Base-by-base conservation (phyloP, 2,329 filamentous ascomycete genomes). In the Calonectria hongkongensis region DNA sequence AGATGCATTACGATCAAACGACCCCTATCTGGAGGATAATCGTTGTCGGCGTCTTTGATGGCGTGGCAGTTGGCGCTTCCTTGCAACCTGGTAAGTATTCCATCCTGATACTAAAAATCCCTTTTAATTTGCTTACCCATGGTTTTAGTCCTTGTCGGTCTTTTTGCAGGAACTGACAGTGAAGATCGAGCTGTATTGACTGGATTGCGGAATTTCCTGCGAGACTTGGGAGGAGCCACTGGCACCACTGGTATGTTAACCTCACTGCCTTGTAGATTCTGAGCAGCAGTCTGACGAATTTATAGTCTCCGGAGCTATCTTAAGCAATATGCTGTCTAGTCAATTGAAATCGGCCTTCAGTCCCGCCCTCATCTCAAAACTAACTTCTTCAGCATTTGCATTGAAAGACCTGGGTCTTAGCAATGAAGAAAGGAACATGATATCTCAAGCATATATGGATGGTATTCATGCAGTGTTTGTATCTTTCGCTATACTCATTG, bases 51-150 rank as follows among this genome's bases (percentile, higher is more conserved):
- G 12, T 58, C 4, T 12, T 58, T 39, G 51, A 58, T 21, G 51
- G 51, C n/a, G n/a, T 58, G 4, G 51, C 30, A 5, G 51, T 58
- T 16, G 51, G 51, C 4, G n/a, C 30, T 58, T 39, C 33, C 30
- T 25, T 58, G 51, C 51, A 58, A 36, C 51, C 51, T 3, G 21
- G 51, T 58, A 58, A 36, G 18, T 21, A 4, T 21, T 12, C 16
- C 3, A 7, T 12, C 2, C 3, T 4, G 9, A 2, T 13, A 10
- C 1, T 1, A 56, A 1, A 18, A 28, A 21, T 25, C 3, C 5
- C 10, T 39, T 21, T 5, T 2, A 6, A 39, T 15, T 36, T 15
- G 51, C 51, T 56, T 6, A 56, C 16, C 1, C 9, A 13, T 15
- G 3, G 9, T 48, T 9, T 15, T 2, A 58, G 51, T 58, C 2